phyloP scores from a whole-genome alignment of 1,139 yeast species.

The Hansenula sp. region DNA sequence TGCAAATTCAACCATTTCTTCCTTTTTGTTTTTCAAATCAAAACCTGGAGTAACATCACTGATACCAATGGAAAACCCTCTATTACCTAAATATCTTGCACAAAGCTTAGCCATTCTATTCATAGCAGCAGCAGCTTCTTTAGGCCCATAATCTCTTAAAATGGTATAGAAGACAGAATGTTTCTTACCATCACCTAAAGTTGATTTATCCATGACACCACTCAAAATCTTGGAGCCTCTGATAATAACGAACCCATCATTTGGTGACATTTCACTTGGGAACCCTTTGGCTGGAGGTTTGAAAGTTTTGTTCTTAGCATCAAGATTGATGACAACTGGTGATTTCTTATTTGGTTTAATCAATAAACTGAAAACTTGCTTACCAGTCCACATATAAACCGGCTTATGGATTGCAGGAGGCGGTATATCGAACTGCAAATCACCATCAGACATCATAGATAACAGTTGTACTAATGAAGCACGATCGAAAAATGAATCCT shows the following conservation, averaged over 20 bases:
- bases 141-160: constrained; percentile 90
- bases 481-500: constrained; percentile 89
- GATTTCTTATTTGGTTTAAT: constrained; percentile 77
- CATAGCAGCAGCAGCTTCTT: constrained; percentile 95
- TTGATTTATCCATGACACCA: constrained; percentile 96
- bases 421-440: constrained; percentile 83
- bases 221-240: constrained; percentile 85
- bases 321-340: constrained; percentile 83
- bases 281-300: constrained; percentile 65
- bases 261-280: constrained; percentile 95
- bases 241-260: constrained; percentile 89
- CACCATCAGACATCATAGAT: constrained; percentile 96
- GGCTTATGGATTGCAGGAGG: constrained; percentile 95
- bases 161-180: constrained; percentile 95
- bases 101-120: constrained; percentile 97
- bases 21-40: constrained; percentile 74
- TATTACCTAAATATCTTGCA: constrained; percentile 89
- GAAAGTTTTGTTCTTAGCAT: constrained; percentile 90
- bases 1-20: constrained; percentile 85
- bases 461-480: constrained; percentile 79
- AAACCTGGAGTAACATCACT: constrained; percentile 94
- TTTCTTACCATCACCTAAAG: constrained; percentile 97
- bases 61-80: constrained; percentile 97
- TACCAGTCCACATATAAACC: constrained; percentile 91
- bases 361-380: constrained; percentile 85